Percentiles rank a stretch among this genome's conserved stretches.
phyloP scores from a whole-genome alignment of 106 monocot genomes.

The Dioscorea alata region DNA sequence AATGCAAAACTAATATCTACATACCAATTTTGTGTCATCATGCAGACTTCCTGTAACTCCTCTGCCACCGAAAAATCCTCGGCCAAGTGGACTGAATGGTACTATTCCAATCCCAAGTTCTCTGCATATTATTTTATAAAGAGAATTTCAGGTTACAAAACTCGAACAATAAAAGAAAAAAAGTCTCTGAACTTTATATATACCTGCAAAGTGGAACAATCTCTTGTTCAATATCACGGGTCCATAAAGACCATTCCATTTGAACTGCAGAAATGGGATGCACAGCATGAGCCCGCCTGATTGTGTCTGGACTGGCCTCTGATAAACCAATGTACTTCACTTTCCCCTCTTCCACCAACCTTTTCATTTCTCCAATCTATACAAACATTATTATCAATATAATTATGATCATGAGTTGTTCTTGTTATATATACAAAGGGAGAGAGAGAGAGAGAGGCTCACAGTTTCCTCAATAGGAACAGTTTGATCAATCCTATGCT shows the following conservation, averaged over 20 bases:
- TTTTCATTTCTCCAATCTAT: constrained; percentile 39
- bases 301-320: constrained; percentile 73
- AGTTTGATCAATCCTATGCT: constrained; percentile 65
- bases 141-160: background rate
- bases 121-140: constrained; percentile 6
- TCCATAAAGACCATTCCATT: constrained; percentile 86
- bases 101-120: constrained; percentile 69
- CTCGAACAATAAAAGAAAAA: background rate
- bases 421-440: background rate
- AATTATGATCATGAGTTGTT: too few species aligned
- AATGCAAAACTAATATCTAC: too few species aligned
- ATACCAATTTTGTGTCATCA: constrained; percentile 43
- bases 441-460: background rate
- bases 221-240: constrained; percentile 70
- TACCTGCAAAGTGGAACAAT: constrained; percentile 60
- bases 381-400: background rate
- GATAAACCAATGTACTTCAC: constrained; percentile 83
- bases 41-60: constrained; percentile 38
- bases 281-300: constrained; percentile 72
- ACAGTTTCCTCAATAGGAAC: constrained; percentile 86
- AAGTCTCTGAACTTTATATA: background rate
- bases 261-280: constrained; percentile 79
- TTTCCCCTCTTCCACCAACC: constrained; percentile 62
- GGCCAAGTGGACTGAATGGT: constrained; percentile 71
- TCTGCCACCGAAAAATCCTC: constrained; percentile 77